Percentiles rank a stretch among this genome's conserved stretches.
Conservation (phyloP, 371 early-diverging fungal species). For the Haplosporangium sp. region DNA sequence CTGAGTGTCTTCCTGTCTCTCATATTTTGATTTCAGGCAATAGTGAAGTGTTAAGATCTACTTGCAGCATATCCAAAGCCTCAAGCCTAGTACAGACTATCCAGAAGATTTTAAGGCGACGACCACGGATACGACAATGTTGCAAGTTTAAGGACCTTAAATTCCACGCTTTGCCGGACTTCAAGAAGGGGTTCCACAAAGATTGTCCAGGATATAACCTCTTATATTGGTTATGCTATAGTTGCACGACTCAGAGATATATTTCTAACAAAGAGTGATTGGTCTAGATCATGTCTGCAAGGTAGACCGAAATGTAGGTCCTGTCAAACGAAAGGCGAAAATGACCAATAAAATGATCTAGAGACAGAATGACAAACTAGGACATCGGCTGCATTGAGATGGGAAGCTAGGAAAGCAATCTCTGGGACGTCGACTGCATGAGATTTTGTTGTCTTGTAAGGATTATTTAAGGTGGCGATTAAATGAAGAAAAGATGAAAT, state of each 20-base stretch:
- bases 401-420: background rate
- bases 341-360: background rate
- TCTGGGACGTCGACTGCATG: conserved; percentile 2
- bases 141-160: background rate
- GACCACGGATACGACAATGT: background rate
- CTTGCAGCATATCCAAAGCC: background rate
- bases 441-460: background rate
- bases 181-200: conserved; percentile 1
- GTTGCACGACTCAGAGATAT: background rate
- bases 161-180: background rate
- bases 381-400: background rate
- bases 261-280: background rate
- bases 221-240: background rate
- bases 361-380: background rate
- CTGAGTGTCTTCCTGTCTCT: too few relatives aligned
- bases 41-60: background rate
- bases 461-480: too few relatives aligned
- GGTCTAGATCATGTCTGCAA: background rate
- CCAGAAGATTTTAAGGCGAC: background rate
- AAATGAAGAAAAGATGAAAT: too few relatives aligned
- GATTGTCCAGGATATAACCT: background rate
- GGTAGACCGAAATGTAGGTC: background rate
- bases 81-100: background rate
- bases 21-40: too few relatives aligned
- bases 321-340: background rate